Conservation (phyloP, 495 filamentous ascomycete species). For the Glarea lozoyensis region DNA sequence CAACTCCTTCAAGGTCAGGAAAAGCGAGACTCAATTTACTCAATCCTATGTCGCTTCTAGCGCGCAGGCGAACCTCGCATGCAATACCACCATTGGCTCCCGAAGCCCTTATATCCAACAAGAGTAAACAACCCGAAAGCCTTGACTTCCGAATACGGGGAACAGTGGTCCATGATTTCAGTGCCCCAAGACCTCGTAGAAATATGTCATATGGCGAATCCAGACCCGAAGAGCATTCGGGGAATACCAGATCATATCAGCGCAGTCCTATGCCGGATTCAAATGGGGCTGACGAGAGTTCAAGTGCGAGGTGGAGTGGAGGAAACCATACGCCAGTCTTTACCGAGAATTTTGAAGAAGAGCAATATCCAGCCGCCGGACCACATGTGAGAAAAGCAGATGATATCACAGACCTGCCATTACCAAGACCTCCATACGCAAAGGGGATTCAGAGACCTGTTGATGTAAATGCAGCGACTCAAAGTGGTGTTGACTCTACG, state of each 20-base stretch:
- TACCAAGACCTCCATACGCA: conserved; percentile 35
- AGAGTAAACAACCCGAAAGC: conserved; percentile 35
- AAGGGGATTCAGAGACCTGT: conserved; percentile 33
- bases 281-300: conserved; percentile 11
- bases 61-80: conserved; percentile 47
- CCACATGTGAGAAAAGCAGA: conserved; percentile 26
- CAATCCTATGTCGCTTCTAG: conserved; percentile 59
- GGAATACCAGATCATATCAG: conserved; percentile 14
- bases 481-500: conserved; percentile 12
- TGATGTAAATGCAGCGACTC: conserved; percentile 2
- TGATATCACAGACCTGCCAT: conserved; percentile 28
- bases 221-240: conserved; percentile 9
- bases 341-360: conserved; percentile 60
- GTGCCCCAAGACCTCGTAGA: conserved; percentile 58
- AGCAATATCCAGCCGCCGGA: conserved; percentile 35
- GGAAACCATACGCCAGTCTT: conserved; percentile 52
- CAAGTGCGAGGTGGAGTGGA: conserved; percentile 14
- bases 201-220: conserved; percentile 37
- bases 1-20: conserved; percentile 16
- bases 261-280: conserved; percentile 9
- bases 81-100: conserved; percentile 35
- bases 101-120: conserved; percentile 10
- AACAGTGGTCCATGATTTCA: conserved; percentile 84
- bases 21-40: conserved; percentile 58
- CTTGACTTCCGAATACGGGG: conserved; percentile 83